Conservation (phyloP, 805 yeast genomes). For the Candida argentea region DNA sequence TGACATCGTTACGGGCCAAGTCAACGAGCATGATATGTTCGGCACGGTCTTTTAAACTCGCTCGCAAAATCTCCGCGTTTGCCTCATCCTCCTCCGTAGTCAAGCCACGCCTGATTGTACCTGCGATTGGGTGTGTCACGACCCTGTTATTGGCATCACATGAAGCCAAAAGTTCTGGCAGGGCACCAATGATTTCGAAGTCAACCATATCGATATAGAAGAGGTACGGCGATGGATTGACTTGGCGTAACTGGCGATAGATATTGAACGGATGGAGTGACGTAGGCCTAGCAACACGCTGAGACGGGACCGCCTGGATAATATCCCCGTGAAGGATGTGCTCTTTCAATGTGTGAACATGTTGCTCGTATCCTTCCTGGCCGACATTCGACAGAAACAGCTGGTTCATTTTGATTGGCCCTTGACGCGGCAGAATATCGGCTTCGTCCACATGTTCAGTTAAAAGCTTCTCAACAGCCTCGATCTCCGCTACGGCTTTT, state of each 20-base stretch:
- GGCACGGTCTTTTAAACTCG: conserved; percentile 85
- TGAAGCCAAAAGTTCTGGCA: conserved; percentile 89
- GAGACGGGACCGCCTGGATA: conserved; percentile 97
- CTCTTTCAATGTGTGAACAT: conserved; percentile 62
- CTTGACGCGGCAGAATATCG: conserved; percentile 62
- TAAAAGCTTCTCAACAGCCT: conserved; percentile 41
- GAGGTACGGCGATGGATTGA: conserved; percentile 95
- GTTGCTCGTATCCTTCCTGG: conserved; percentile 82
- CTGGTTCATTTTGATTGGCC: conserved; percentile 56
- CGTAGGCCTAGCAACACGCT: conserved; percentile 92
- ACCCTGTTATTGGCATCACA: conserved; percentile 63
- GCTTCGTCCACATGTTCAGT: conserved; percentile 30
- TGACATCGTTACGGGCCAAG: conserved; percentile 91
- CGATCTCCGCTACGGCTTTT: conserved; percentile 48
- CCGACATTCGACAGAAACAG: conserved; percentile 84
- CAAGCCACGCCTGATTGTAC: conserved; percentile 85
- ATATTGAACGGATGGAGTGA: conserved; percentile 93
- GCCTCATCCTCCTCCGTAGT: conserved; percentile 87
- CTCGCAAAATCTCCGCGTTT: conserved; percentile 62
- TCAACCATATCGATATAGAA: conserved; percentile 88
- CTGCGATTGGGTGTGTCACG: conserved; percentile 96
- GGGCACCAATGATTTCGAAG: conserved; percentile 94
- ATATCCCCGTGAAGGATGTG: conserved; percentile 90
- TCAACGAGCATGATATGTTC: conserved; percentile 99
- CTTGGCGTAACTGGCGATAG: conserved; percentile 87